Base-by-base conservation (phyloP, 2,329 filamentous ascomycete genomes). In the Fusarium stilboides region DNA sequence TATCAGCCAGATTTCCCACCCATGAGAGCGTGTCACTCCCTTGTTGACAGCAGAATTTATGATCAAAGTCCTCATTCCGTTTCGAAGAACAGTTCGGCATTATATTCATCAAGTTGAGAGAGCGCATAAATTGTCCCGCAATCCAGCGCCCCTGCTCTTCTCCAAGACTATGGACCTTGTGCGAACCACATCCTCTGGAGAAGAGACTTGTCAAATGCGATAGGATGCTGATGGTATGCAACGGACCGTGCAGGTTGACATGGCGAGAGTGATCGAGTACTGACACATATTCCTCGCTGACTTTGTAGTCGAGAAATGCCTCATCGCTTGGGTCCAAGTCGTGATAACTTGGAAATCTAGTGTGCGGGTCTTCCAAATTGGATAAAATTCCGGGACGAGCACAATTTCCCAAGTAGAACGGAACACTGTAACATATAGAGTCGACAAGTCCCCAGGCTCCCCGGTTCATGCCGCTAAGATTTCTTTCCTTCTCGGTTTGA, bases 391-490 rank as follows among this genome's bases (percentile, higher is more conserved):
- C 14, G 13, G 14, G 53, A 2, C 0, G 43, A 5, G 12, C 37
- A 6, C 58, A 46, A 5, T 64, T 70, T 0, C 70, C 70, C 3
- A 72, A 64, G 31, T 72, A 72, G 13, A 70, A 72, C 1, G 67
- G 67, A 6, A 72, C 28, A 13, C 67, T 70, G 2, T 49, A 14
- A 6, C 67, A 69, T 5, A 72, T 34, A 5, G 50, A 47, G 10
- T 62, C 17, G 2, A 70, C 6, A 10, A 70, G 24, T 3, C 62
- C 15, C 14, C 44, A 46, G 3, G 28, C 2, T 37, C 9, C 15
- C 8, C n/a, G 0, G 7, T 8, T 9, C 26, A 13, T 22, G 17
- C 4, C 13, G 37, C 19, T 31, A 5, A 1, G 28, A 10, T 13
- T 20, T 5, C 0, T 10, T 14, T 4, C 3, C 3, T 12, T 8